Conservation (phyloP, 768 basidiomycete genomes). For the Mycena filopes region DNA sequence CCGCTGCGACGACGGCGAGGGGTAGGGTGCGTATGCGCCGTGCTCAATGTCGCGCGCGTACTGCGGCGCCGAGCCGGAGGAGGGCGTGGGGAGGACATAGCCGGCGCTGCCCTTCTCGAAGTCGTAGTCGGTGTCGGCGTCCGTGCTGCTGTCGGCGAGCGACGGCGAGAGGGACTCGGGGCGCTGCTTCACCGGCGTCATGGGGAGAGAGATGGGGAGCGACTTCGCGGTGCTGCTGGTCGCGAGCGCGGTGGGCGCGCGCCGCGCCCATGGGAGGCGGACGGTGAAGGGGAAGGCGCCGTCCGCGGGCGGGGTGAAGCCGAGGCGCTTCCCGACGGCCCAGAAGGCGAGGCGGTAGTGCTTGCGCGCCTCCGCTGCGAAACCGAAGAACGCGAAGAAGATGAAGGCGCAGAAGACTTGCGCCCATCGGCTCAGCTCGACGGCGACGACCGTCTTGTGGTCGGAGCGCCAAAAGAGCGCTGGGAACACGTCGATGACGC, state of each 20-base stretch:
- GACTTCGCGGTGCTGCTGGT: background rate
- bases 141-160: constrained; percentile 9
- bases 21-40: background rate
- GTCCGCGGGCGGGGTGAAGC: constrained; percentile 1
- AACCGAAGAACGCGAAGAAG: constrained; percentile 70
- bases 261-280: constrained; percentile 6
- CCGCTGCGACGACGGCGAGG: background rate
- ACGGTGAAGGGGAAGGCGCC: background rate
- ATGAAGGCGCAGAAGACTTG: constrained; percentile 51
- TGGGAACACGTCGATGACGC: constrained; percentile 45
- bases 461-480: constrained; percentile 44
- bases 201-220: constrained; percentile 1
- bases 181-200: constrained; percentile 14
- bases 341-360: constrained; percentile 45
- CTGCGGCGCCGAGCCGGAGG: background rate
- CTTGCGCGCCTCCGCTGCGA: constrained; percentile 61
- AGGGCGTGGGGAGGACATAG: background rate
- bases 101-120: background rate
- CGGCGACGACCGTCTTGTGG: constrained; percentile 14
- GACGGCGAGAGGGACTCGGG: background rate
- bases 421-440: constrained; percentile 55
- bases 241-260: background rate
- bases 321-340: constrained; percentile 9
- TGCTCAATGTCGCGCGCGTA: constrained; percentile 8
- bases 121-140: background rate